Conservation (phyloP, 768 basidiomycete species). For the Trametes cubensis region DNA sequence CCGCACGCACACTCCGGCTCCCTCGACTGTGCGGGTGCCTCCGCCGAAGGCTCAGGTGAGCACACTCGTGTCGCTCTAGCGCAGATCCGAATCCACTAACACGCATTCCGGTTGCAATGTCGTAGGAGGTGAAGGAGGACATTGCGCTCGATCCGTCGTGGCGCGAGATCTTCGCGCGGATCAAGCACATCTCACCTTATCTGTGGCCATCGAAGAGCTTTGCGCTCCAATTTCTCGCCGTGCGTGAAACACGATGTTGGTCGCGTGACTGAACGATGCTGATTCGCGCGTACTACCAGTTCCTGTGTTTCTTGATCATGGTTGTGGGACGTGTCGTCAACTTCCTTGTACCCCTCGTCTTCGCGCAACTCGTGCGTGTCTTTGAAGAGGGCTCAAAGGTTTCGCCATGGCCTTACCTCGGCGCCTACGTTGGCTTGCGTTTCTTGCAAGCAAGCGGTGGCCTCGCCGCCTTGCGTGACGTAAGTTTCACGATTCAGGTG, state of each 20-base stretch:
- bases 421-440: slow-evolving; percentile 67
- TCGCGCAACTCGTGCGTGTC: slow-evolving; percentile 64
- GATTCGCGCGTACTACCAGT: slow-evolving; percentile 38
- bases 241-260: slow-evolving; percentile 37
- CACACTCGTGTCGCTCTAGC: slow-evolving; percentile 8
- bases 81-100: slow-evolving; percentile 13
- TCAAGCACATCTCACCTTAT: slow-evolving; percentile 72
- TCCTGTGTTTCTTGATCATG: slow-evolving; percentile 70
- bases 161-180: slow-evolving; percentile 65
- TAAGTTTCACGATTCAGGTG: slow-evolving; percentile 16
- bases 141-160: slow-evolving; percentile 67
- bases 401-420: slow-evolving; percentile 67
- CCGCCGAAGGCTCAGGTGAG: slow-evolving; percentile 31
- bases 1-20: slow-evolving; percentile 44
- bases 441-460: slow-evolving; percentile 81
- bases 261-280: slow-evolving; percentile 8
- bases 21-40: slow-evolving; percentile 38
- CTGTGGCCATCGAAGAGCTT: slow-evolving; percentile 78
- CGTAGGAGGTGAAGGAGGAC: slow-evolving; percentile 46
- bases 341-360: slow-evolving; percentile 65
- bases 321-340: slow-evolving; percentile 78
- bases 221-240: slow-evolving; percentile 70
- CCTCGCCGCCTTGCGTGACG: slow-evolving; percentile 61
- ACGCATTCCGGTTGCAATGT: slow-evolving; percentile 15
- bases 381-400: slow-evolving; percentile 49